Base-by-base conservation (phyloP, 805 yeast genomes). In the Monosporozyma siamensis region DNA sequence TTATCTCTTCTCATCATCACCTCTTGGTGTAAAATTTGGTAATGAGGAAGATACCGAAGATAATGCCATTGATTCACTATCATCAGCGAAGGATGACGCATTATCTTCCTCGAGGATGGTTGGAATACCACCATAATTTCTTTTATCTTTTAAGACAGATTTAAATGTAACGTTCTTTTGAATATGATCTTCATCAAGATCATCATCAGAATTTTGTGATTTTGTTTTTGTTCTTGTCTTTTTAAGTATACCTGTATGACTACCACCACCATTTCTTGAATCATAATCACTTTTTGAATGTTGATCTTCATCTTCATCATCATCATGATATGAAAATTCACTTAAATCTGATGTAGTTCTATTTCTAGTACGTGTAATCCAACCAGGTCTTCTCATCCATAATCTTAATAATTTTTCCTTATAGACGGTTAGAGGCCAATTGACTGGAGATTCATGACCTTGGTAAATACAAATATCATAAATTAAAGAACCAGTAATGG, bases 391-490 rank as follows among this genome's bases (percentile, higher is more conserved):
- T 45, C 52, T 56, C 32, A 51, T 51, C 65, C 65, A 62, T 11
- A 51, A 43, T 35, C 40, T 47, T 26, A 20, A 18, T 11, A 48
- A n/a, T 25, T 41, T 40, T 4, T 48, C 51, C 26, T 48, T 44
- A 22, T 45, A 48, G 25, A 44, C 44, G 6, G 48, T 39, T 18
- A 56, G 40, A 11, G 71, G 70, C 64, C 70, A 67, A 50, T 73
- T 73, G 42, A 73, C 59, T 41, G 76, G 75, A 23, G 76, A 71
- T 53, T 72, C 77, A 34, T 68, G 64, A 23, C 78, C 78, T 50
- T 71, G 72, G 50, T 69, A 73, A 44, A 74, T 58, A 49, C 74
- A 66, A 23, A 71, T 48, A 56, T 74, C 80, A 53, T 75, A 74
- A n/a, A 72, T 40, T 43, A 70, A 51, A n/a, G 68, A 75, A 42